A percentile compares a stretch with the other conserved stretches of the same genome.
phyloP scores from a whole-genome alignment of 345 rosid genomes.

The Pugionium cornutum region DNA sequence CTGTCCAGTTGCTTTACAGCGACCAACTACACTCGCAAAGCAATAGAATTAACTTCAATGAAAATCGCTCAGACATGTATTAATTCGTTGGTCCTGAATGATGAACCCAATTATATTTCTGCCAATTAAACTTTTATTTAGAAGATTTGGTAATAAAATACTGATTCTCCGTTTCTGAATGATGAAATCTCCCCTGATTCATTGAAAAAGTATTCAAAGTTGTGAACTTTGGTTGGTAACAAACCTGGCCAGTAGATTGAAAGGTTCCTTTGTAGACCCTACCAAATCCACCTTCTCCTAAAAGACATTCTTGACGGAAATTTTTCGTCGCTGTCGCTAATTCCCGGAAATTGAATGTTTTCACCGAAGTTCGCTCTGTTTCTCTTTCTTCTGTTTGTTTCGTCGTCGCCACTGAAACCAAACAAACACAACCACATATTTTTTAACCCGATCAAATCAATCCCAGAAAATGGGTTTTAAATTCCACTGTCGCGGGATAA shows the following conservation, averaged over 20 bases:
- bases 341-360: constrained; percentile 60
- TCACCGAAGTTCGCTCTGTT: constrained; percentile 15
- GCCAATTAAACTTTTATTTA: too few relatives aligned
- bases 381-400: constrained; percentile 24
- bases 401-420: constrained; percentile 36
- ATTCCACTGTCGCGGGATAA: not conserved
- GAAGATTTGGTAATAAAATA: too few relatives aligned
- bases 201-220: too few relatives aligned
- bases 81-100: too few relatives aligned
- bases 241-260: constrained; percentile 61
- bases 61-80: not conserved
- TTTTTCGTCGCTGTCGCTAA: constrained; percentile 75
- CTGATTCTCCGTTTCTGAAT: too few relatives aligned
- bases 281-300: constrained; percentile 84
- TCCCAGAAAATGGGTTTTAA: not conserved
- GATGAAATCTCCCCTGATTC: too few relatives aligned
- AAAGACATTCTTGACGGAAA: constrained; percentile 65
- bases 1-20: constrained; percentile 76
- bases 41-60: not conserved
- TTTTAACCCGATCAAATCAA: not conserved
- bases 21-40: constrained; percentile 47
- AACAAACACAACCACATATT: not conserved
- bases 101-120: too few relatives aligned
- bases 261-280: constrained; percentile 75
- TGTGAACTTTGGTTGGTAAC: not conserved